phyloP scores from a whole-genome alignment of 169 alveolate genomes.

The Plasmodium yoelii region DNA sequence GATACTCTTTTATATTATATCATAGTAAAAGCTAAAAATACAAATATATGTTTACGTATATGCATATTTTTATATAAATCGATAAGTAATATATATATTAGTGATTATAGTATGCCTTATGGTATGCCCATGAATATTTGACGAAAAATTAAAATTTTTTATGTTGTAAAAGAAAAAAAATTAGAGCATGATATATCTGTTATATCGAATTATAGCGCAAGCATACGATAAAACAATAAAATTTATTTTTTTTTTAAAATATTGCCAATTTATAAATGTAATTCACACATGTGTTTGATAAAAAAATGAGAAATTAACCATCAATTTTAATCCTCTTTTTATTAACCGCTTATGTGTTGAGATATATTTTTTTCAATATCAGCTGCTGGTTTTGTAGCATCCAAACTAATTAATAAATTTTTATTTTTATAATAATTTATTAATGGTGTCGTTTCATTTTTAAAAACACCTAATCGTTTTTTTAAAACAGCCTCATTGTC shows the following conservation, averaged over 20 bases:
- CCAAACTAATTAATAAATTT: constrained; percentile 76
- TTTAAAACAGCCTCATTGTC: constrained; percentile 82
- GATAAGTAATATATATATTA: no score
- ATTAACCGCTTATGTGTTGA: constrained; percentile 51
- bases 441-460: constrained; percentile 81
- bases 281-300: not conserved
- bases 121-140: no score
- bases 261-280: not conserved
- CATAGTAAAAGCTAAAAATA: no score
- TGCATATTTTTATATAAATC: no score
- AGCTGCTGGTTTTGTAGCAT: constrained; percentile 80
- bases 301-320: not conserved
- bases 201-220: not conserved
- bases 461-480: constrained; percentile 80
- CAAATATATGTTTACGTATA: no score
- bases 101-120: no score
- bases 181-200: not conserved
- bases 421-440: constrained; percentile 79
- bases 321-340: not conserved
- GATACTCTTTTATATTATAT: no score
- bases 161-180: not conserved
- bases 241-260: not conserved
- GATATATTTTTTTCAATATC: constrained; percentile 76
- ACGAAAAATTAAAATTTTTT: no score
- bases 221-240: not conserved